Evolutionary conservation across 129 eudicot genomes (phyloP).

Genomic region (Sambucus nigra): DNA sequence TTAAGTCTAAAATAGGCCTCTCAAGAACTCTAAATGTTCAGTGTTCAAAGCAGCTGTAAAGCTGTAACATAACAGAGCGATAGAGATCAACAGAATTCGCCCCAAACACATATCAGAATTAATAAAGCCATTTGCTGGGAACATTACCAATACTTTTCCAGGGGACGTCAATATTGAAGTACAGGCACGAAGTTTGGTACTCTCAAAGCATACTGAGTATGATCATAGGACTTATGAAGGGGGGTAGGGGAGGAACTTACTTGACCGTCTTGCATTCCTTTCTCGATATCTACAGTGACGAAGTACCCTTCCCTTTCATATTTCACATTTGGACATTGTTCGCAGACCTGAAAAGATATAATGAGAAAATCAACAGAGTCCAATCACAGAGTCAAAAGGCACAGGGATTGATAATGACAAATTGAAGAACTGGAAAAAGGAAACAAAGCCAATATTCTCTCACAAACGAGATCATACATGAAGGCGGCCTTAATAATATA

Average conservation of each 20-base stretch:
- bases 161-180: no score
- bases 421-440: background rate
- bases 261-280: conserved; percentile 98
- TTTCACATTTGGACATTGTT: conserved; percentile 85
- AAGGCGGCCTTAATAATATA: background rate
- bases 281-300: conserved; percentile 88
- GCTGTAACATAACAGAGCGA: background rate
- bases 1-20: no score
- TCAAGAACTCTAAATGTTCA: no score
- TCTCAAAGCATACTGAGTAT: no score
- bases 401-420: background rate
- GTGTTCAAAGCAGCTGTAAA: no score
- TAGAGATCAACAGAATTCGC: no score
- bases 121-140: no score
- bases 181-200: no score
- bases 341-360: conserved; percentile 67
- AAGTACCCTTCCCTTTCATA: conserved; percentile 83
- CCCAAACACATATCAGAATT: no score
- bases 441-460: background rate
- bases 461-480: background rate
- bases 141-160: no score
- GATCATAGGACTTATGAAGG: no score
- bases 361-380: conserved; percentile 5
- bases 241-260: conserved; percentile 42
- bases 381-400: background rate